phyloP scores from a whole-genome alignment of 345 rosid genomes.

The Alliaria petiolata region DNA sequence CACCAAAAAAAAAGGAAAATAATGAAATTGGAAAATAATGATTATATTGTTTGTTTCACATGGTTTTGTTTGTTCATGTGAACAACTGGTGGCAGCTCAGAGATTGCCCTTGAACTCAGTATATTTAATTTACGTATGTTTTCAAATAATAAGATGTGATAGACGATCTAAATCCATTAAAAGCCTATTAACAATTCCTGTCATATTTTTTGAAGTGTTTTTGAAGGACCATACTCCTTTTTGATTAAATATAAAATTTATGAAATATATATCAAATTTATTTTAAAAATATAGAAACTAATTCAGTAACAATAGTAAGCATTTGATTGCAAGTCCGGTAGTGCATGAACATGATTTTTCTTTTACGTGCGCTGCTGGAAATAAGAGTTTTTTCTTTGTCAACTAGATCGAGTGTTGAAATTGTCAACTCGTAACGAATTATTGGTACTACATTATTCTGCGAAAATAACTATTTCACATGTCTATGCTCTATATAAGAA shows the following conservation, averaged over 20 bases:
- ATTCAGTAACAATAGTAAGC: too few species aligned
- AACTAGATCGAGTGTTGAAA: not conserved
- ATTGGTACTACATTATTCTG: not conserved
- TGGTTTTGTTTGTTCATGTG: conserved; percentile 7
- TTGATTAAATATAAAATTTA: too few species aligned
- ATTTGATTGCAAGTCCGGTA: not conserved
- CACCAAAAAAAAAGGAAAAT: too few species aligned
- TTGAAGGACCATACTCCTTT: too few species aligned
- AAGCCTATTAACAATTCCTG: not conserved
- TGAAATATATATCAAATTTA: too few species aligned
- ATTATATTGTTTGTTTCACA: not conserved
- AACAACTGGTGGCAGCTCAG: conserved; percentile 2
- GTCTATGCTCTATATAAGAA: not conserved
- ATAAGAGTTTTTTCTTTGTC: not conserved
- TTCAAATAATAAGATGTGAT: not conserved
- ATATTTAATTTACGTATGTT: not conserved
- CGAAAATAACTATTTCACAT: not conserved
- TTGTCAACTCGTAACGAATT: conserved; percentile 2
- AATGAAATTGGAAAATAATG: too few species aligned
- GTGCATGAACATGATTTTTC: not conserved
- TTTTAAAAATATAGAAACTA: too few species aligned
- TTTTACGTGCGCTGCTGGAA: not conserved
- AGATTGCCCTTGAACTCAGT: not conserved
- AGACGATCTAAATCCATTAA: not conserved
- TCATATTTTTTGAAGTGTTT: not conserved